A percentile compares a stretch with the other conserved stretches of the same genome.
Evolutionary conservation across 108 stramenopile genomes (phyloP).

Genomic region (Nannochloropsis gaditana): DNA sequence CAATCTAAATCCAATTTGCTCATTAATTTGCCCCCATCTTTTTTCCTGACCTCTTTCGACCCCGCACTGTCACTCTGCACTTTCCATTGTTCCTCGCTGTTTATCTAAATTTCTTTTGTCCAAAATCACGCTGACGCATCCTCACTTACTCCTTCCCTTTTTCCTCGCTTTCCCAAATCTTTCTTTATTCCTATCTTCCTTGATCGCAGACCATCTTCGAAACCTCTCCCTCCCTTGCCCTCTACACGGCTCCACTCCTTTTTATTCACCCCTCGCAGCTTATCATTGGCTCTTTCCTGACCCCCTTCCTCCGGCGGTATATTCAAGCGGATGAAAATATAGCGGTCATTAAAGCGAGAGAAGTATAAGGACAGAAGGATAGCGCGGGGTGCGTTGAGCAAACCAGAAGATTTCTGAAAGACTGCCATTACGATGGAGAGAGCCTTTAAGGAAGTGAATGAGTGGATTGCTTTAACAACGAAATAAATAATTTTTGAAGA

Average conservation of each 20-base stretch:
- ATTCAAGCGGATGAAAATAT: background rate
- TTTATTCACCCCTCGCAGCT: background rate
- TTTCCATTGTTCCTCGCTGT: background rate
- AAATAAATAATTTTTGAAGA: no score
- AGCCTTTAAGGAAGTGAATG: no score
- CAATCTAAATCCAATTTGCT: background rate
- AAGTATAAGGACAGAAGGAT: no score
- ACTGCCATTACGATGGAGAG: no score
- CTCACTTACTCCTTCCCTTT: background rate
- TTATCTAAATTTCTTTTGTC: background rate
- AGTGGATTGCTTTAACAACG: no score
- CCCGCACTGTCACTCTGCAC: background rate
- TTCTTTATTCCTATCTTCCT: background rate
- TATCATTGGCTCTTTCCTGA: background rate
- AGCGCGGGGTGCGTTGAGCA: no score
- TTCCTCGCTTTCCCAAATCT: background rate
- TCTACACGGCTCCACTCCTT: background rate
- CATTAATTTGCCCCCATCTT: background rate
- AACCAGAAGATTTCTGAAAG: no score
- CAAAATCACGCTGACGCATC: background rate
- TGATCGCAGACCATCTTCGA: constrained; percentile 10
- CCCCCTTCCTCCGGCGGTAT: background rate
- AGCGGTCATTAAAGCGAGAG: no score
- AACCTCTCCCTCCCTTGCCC: background rate
- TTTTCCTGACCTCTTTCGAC: background rate